Evolutionary conservation across 768 basidiomycete species (phyloP).

Genomic region (Calocera cornea): DNA sequence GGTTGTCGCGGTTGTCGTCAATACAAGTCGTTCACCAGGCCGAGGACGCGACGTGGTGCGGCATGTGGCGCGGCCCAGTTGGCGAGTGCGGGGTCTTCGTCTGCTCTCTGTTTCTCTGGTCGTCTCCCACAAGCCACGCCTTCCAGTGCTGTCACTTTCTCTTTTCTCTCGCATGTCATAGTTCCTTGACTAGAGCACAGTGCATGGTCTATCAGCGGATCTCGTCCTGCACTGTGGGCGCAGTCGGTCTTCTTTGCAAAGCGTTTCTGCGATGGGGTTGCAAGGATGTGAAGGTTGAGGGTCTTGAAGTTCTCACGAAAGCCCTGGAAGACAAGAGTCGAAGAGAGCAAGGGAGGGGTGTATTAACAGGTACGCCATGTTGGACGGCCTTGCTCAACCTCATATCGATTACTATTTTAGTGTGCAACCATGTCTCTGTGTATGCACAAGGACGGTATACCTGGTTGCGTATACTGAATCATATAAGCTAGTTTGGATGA

Average conservation of each 20-base stretch:
- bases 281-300: constrained; percentile 52
- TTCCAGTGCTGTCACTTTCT: neutral
- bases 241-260: constrained; percentile 67
- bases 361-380: constrained; percentile 50
- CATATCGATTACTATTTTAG: constrained; percentile 27
- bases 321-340: constrained; percentile 42
- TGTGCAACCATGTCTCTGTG: constrained; percentile 91
- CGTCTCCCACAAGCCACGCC: neutral
- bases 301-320: constrained; percentile 47
- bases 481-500: constrained; percentile 51
- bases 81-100: neutral
- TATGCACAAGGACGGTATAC: constrained; percentile 21
- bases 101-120: neutral
- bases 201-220: constrained; percentile 24
- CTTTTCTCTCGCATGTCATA: neutral
- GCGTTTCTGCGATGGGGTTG: constrained; percentile 51
- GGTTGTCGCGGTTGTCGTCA: no score
- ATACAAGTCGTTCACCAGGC: no score
- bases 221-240: constrained; percentile 47
- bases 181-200: constrained; percentile 31
- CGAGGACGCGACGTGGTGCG: neutral
- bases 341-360: constrained; percentile 38
- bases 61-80: neutral
- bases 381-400: neutral
- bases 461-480: constrained; percentile 1